A percentile compares a stretch with the other conserved stretches of the same genome.
Conservation (phyloP, 345 rosid species). For the Eucalyptus pauciflora region DNA sequence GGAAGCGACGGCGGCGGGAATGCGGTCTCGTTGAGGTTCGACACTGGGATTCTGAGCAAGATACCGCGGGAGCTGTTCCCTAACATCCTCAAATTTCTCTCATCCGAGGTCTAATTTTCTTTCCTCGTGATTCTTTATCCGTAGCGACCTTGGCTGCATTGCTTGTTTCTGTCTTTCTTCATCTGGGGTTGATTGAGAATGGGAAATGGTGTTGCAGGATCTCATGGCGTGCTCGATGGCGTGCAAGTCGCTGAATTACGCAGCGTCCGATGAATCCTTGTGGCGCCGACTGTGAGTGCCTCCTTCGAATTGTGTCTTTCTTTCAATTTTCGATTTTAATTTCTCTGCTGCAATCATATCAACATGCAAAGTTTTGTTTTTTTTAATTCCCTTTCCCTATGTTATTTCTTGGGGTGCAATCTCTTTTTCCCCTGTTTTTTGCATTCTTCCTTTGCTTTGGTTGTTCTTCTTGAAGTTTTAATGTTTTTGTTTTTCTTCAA, state of each 20-base stretch:
- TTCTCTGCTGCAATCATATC: not conserved
- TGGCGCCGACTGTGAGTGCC: slow-evolving; percentile 90
- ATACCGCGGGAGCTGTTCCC: slow-evolving; percentile 75
- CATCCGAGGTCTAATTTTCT: slow-evolving; percentile 54
- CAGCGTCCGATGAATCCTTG: slow-evolving; percentile 82
- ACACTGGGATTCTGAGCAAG: slow-evolving; percentile 58
- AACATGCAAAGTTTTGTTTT: not conserved
- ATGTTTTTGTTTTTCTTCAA: not conserved
- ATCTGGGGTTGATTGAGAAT: not conserved
- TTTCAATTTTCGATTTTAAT: not conserved
- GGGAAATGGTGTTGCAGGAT: slow-evolving; percentile 31
- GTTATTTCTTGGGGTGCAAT: not conserved
- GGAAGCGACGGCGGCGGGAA: not conserved
- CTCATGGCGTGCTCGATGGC: slow-evolving; percentile 76
- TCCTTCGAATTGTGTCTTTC: not conserved
- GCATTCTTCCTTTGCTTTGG: not conserved
- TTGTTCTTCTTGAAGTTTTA: not conserved
- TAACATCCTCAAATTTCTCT: slow-evolving; percentile 82
- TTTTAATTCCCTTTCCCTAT: not conserved
- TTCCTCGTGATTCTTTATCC: not conserved
- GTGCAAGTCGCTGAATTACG: slow-evolving; percentile 62
- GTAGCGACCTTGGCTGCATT: not conserved
- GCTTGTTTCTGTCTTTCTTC: not conserved
- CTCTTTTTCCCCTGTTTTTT: not conserved
- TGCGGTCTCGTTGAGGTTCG: slow-evolving; percentile 25